Base-by-base conservation (phyloP, 805 yeast genomes). In the Cyberlindnera bimundalis region DNA sequence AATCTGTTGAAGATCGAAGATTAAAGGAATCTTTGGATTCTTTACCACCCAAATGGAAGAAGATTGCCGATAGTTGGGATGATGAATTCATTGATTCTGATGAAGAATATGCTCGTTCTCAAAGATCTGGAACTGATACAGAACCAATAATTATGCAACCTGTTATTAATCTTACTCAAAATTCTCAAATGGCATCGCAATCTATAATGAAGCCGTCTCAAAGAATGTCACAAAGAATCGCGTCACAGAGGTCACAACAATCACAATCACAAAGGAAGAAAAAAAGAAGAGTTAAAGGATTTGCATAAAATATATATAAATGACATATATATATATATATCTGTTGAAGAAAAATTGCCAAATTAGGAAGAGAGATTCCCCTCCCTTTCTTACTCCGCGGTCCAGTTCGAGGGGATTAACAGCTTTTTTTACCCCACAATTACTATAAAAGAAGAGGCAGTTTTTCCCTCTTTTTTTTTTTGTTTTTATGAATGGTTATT, bases 31-130 rank as follows among this genome's bases (percentile, higher is more conserved):
- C 9, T 15, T 25, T 21, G 29, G 30, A 30, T 6, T 25, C 19
- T 19, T 25, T 14, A 13, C 29, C 43, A 14, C 13, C 16, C 5
- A 29, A 21, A 33, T 16, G 28, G 28, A 30, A 24, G 32, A 27
- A 34, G 24, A 25, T 43, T 1, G 19, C 51, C 4, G 47, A 43
- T 11, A 39, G 35, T 5, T 56, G 60, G 60, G 57, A 47, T n/a
- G 31, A 45, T 10, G 51, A 47, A 9, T 40, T 31, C 35, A 35
- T 40, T n/a, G 31, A 29, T 9, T 39, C 41, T n/a, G 48, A 45
- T 19, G 48, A 37, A 11, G 45, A 45, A 10, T 34, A 35, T 16
- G 29, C 31, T 11, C 11, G 39, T 25, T 31, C 32, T 4, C 39
- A 38, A 18, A 19, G 33, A 18, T 16, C 34, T 27, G 34, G 27